A percentile compares a stretch with the other conserved stretches of the same genome.
phyloP scores from a whole-genome alignment of 2,329 filamentous ascomycete genomes.

The Helotiales sp. region DNA sequence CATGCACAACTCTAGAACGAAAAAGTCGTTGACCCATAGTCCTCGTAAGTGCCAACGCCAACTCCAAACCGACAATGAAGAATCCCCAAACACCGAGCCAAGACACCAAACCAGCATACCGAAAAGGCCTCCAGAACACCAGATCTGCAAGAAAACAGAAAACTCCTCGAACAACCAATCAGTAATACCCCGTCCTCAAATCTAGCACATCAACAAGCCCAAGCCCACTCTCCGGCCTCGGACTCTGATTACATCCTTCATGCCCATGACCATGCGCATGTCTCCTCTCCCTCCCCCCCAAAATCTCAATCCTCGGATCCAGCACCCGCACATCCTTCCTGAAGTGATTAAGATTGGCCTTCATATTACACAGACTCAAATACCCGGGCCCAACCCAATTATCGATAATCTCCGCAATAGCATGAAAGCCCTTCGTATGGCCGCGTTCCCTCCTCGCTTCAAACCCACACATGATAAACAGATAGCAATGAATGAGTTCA shows the following conservation, averaged over 20 bases:
- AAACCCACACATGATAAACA: conserved; percentile 67
- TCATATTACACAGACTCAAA: conserved; percentile 62
- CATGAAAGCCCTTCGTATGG: conserved; percentile 63
- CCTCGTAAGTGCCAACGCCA: background rate
- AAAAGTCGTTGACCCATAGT: background rate
- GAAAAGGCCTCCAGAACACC: background rate
- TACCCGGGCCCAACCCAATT: conserved; percentile 60
- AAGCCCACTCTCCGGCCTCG: conserved; percentile 5
- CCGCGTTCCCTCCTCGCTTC: conserved; percentile 60
- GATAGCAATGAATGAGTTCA: conserved; percentile 70
- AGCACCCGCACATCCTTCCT: conserved; percentile 28
- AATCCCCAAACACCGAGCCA: background rate
- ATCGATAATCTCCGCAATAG: conserved; percentile 65
- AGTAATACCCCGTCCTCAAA: background rate
- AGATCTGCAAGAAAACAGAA: background rate
- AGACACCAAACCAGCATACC: background rate
- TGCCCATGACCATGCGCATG: background rate
- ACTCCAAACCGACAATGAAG: background rate
- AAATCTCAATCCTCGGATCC: background rate
- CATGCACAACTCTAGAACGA: background rate
- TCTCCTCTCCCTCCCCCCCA: conserved; percentile 1
- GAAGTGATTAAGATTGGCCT: conserved; percentile 64
- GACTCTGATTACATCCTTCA: conserved; percentile 31
- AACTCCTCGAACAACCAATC: background rate
- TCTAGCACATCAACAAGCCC: background rate